These are phyloP conservation scores for Nakazawaea populi DNA, from an alignment of 805 yeast genomes.

Conservation along the genomic window DNA sequence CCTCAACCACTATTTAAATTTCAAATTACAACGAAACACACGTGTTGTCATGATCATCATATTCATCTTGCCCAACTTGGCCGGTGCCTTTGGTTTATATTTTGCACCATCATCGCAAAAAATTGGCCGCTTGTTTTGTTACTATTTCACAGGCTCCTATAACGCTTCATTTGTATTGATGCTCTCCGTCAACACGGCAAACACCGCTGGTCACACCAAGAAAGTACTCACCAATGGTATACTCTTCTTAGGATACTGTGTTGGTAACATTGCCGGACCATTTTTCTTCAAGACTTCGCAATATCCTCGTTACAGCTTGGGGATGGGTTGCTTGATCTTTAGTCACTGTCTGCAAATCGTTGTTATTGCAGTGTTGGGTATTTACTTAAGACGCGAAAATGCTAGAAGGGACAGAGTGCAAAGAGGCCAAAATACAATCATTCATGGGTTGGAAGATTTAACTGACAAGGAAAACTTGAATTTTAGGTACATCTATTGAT, in stretches of 20 bases:
- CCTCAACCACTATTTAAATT: neutral
- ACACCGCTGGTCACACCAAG: constrained; percentile 35
- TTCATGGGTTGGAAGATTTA: constrained; percentile 7
- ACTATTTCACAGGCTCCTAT: constrained; percentile 9
- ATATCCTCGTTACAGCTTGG: constrained; percentile 24
- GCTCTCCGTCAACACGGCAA: constrained; percentile 25
- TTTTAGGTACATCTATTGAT: constrained; percentile 3
- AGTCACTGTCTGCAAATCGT: constrained; percentile 8
- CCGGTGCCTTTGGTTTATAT: constrained; percentile 13
- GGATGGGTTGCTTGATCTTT: constrained; percentile 13
- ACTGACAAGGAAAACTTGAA: constrained; percentile 1
- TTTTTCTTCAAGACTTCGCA: constrained; percentile 28
- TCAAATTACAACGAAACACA: neutral
- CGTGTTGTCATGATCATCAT: constrained; percentile 3
- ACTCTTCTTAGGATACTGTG: constrained; percentile 30
- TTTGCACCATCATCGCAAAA: constrained; percentile 10
- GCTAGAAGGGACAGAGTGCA: constrained; percentile 6
- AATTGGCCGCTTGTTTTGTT: constrained; percentile 9
- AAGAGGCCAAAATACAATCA: neutral
- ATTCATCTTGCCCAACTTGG: constrained; percentile 2
- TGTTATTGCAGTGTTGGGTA: neutral
- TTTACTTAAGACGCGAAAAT: constrained; percentile 4
- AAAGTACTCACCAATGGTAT: constrained; percentile 27
- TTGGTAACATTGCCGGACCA: constrained; percentile 32
- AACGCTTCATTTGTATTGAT: constrained; percentile 15